Evolutionary conservation across 176 grass and related monocot species (phyloP).

Genomic region (Alopecurus myosuroides): DNA sequence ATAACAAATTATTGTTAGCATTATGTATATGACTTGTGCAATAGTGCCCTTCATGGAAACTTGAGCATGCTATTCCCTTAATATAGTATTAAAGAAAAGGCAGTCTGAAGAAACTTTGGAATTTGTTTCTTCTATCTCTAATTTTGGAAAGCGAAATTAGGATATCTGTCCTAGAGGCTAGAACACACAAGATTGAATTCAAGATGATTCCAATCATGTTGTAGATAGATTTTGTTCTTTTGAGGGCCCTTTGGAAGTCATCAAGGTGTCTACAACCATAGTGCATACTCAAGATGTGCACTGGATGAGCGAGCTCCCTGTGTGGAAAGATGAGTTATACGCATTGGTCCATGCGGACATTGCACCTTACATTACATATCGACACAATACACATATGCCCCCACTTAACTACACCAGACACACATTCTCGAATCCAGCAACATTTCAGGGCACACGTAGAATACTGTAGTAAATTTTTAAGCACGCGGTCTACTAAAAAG

Average conservation of each 20-base stretch:
- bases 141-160: neutral
- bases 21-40: no score
- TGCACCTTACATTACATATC: neutral
- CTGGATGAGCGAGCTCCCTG: neutral
- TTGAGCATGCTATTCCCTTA: no score
- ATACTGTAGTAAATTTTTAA: neutral
- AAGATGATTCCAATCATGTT: neutral
- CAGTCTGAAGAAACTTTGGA: no score
- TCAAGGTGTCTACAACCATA: neutral
- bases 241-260: slow-evolving; percentile 35
- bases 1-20: no score
- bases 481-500: neutral
- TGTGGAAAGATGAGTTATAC: slow-evolving; percentile 39
- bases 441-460: neutral
- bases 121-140: no score
- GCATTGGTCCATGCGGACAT: slow-evolving; percentile 3
- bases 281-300: neutral
- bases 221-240: slow-evolving; percentile 17
- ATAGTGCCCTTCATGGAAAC: neutral
- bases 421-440: neutral
- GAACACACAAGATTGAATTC: slow-evolving; percentile 11
- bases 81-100: no score
- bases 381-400: neutral
- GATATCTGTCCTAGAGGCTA: neutral
- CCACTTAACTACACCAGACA: neutral